These are phyloP conservation scores for Penicillium palitans DNA, from an alignment of 2,329 filamentous ascomycete species.

Conservation along the genomic window DNA sequence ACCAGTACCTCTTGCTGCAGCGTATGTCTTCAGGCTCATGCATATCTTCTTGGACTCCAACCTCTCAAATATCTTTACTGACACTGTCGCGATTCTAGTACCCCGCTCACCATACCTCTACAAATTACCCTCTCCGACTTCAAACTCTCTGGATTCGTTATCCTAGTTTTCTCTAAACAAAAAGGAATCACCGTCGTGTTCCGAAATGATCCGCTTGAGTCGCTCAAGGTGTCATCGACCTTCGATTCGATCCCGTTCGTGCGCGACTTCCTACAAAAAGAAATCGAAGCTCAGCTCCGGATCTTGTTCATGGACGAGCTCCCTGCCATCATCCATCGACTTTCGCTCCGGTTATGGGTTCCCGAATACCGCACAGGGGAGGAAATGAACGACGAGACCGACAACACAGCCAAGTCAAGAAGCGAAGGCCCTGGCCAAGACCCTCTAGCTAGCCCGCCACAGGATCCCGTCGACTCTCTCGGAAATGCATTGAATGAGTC, in stretches of 20 bases:
- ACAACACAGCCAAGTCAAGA: constrained; percentile 46
- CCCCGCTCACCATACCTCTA: constrained; percentile 92
- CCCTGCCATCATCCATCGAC: constrained; percentile 89
- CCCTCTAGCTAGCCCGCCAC: constrained; percentile 76
- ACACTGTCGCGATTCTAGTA: constrained; percentile 42
- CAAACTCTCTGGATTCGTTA: constrained; percentile 93
- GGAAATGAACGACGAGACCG: constrained; percentile 54
- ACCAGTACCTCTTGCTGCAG: constrained; percentile 85
- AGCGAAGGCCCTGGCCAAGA: constrained; percentile 67
- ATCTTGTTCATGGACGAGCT: constrained; percentile 97
- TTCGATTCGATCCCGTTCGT: constrained; percentile 99
- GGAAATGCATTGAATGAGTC: constrained; percentile 75
- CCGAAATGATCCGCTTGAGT: constrained; percentile 95
- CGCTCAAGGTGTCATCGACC: constrained; percentile 95
- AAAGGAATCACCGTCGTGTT: constrained; percentile 97
- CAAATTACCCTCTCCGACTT: constrained; percentile 96
- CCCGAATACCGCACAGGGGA: constrained; percentile 77
- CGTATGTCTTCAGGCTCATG: constrained; percentile 42
- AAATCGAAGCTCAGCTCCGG: constrained; percentile 89
- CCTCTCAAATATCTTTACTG: constrained; percentile 6
- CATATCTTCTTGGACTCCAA: background rate
- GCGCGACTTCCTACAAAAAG: constrained; percentile 91
- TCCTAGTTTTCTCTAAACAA: constrained; percentile 94
- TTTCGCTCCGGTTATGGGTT: constrained; percentile 86
- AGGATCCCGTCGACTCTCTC: constrained; percentile 77